Conservation (phyloP, 2,329 filamentous ascomycete species). For the Colletotrichum tropicale region DNA sequence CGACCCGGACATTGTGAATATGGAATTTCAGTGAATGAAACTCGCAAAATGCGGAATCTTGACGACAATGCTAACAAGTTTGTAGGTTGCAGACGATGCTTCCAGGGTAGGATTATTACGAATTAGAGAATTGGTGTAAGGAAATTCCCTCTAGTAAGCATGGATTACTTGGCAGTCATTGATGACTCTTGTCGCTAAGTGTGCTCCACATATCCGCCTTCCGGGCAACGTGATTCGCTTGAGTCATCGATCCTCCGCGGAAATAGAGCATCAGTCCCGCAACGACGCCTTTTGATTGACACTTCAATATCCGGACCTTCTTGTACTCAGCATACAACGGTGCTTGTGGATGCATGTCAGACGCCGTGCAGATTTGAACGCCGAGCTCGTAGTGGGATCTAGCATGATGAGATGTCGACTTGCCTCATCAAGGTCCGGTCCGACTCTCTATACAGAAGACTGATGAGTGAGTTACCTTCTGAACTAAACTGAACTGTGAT, state of each 20-base stretch:
- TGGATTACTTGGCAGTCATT: neutral
- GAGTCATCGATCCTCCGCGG: neutral
- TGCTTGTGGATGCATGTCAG: neutral
- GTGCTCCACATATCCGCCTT: neutral
- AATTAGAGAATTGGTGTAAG: neutral
- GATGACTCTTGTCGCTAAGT: neutral
- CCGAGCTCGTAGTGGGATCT: neutral
- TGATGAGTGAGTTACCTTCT: neutral
- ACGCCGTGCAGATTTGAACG: neutral
- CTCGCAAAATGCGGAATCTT: neutral
- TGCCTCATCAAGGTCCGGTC: neutral
- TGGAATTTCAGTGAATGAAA: neutral
- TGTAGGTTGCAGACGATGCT: neutral
- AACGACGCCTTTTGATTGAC: neutral
- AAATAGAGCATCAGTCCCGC: neutral
- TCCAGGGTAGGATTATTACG: fast-evolving
- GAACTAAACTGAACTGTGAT: neutral
- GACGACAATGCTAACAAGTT: neutral
- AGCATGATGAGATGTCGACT: neutral
- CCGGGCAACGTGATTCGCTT: neutral
- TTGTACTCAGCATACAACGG: neutral
- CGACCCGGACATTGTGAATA: neutral
- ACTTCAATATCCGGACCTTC: neutral
- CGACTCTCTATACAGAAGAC: neutral
- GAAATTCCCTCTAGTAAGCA: neutral